Base-by-base conservation (phyloP, 305 asterid genomes). In the Stenogyne calaminthoides region DNA sequence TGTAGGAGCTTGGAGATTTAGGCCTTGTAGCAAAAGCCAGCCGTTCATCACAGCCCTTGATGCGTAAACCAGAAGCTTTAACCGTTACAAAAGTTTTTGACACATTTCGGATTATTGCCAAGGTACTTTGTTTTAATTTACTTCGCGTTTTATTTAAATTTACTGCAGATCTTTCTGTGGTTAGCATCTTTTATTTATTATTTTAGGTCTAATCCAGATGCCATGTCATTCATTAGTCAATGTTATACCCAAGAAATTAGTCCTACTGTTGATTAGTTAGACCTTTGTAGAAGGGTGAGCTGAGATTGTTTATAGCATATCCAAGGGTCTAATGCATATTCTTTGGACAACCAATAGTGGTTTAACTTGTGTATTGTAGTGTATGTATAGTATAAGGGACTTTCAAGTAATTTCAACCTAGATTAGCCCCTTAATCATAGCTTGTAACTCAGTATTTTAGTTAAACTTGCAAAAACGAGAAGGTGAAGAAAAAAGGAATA, bases 11-110 rank as follows among this genome's bases (percentile, higher is more conserved):
- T 81, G 98, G 98, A 69, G 98, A 92, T 81, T 84, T 95, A 72
- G 98, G 99, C 57, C 97, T 88, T 74, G 97, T 92, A 52, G 99
- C 99, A 65, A 89, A 91, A 86, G 96, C 87, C 60, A 82, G 89
- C 76, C 97, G 98, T 18, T 91, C 99, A 52, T 92, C 98, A 40
- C 96, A 92, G 86, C 83, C 96, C 80, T 71, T 92, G 85, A 85
- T 92, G 96, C 85, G 85, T 36, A 91, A 92, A 86, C 99, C 99
- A 54, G 93, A 87, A 82, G 74, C 95, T n/a, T 69, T 95, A 64
- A 91, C 97, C 25, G 97, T 89, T 78, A 76, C 84, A 40, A 92
- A 92, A 87, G 98, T 95, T 77, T 88, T 95, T 72, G 83, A 90
- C 51, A 85, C 95, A 55, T 92, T 95, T 80, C 84, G 87, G 78